Evolutionary conservation across 805 yeast genomes (phyloP).

Genomic region (Candida silvatica): DNA sequence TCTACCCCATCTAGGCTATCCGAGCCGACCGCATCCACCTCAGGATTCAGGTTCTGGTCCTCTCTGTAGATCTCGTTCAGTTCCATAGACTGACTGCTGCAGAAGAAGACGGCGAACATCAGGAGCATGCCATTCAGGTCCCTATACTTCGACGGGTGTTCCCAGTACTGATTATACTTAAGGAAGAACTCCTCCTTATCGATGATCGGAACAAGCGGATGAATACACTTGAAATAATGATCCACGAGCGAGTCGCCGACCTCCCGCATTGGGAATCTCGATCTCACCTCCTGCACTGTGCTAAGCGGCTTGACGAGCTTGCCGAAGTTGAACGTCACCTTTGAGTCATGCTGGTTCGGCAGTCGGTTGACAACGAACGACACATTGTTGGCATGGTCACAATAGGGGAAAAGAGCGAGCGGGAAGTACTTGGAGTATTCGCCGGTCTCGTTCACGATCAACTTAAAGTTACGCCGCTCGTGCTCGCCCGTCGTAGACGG

Average conservation of each 20-base stretch:
- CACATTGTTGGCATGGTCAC: constrained; percentile 12
- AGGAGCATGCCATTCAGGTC: constrained; percentile 11
- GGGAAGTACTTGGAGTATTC: constrained; percentile 17
- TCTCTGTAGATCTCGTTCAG: constrained; percentile 7
- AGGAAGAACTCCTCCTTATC: constrained; percentile 13
- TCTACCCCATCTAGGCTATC: too few relatives aligned
- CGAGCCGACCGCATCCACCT: too few relatives aligned
- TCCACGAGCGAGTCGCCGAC: constrained; percentile 9
- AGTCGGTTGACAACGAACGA: constrained; percentile 7
- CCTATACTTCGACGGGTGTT: constrained; percentile 1
- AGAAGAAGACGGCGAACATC: constrained; percentile 13
- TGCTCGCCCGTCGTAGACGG: constrained; percentile 2
- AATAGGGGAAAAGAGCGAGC: constrained; percentile 12
- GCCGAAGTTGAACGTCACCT: background rate
- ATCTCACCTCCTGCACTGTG: background rate
- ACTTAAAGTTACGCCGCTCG: constrained; percentile 14
- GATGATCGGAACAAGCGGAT: constrained; percentile 16
- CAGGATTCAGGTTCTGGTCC: background rate
- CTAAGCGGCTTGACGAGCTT: background rate
- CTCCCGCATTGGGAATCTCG: constrained; percentile 6
- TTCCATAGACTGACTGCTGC: constrained; percentile 11
- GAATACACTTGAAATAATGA: constrained; percentile 12
- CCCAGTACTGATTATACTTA: constrained; percentile 12
- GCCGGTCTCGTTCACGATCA: constrained; percentile 14
- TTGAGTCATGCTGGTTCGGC: background rate